Conservation (phyloP, 768 basidiomycete genomes). For the Tubosaeta sp. region DNA sequence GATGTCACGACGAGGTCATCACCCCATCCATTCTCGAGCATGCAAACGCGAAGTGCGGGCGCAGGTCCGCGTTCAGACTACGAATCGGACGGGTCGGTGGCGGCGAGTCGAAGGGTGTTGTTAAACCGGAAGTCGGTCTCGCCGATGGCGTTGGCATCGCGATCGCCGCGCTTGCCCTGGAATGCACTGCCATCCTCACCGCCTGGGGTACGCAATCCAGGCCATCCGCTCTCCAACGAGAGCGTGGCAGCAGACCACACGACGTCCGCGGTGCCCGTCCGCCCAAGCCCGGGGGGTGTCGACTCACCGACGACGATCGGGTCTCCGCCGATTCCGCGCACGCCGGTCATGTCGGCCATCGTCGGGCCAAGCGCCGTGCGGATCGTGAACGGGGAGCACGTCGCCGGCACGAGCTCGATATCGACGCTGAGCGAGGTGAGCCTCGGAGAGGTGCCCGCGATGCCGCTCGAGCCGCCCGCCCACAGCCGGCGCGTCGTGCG, state of each 20-base stretch:
- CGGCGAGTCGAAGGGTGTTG: conserved; percentile 52
- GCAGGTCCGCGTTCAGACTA: conserved; percentile 41
- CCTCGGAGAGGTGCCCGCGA: conserved; percentile 13
- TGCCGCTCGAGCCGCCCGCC: conserved; percentile 25
- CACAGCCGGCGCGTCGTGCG: conserved; percentile 30
- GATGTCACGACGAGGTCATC: conserved; percentile 36
- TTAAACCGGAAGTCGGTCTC: conserved; percentile 67
- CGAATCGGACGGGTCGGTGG: conserved; percentile 48
- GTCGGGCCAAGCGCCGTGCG: conserved; percentile 13
- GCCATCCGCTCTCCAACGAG: conserved; percentile 15
- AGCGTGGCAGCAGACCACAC: conserved; percentile 20
- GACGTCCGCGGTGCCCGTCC: conserved; percentile 13
- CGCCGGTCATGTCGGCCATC: conserved; percentile 31
- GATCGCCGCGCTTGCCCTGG: conserved; percentile 34
- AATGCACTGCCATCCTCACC: conserved; percentile 33
- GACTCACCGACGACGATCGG: conserved; percentile 40
- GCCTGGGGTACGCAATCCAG: conserved; percentile 30
- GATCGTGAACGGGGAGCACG: conserved; percentile 31
- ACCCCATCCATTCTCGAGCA: conserved; percentile 21
- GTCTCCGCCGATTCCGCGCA: conserved; percentile 36
- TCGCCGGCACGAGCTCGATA: conserved; percentile 25
- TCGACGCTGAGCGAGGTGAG: conserved; percentile 25
- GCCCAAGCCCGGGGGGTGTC: not conserved
- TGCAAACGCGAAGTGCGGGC: conserved; percentile 13
- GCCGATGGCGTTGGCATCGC: conserved; percentile 61